Evolutionary conservation across 225 moss, liverwort and hornwort genomes (phyloP).

Genomic region (Physcomitrellopsis africana): DNA sequence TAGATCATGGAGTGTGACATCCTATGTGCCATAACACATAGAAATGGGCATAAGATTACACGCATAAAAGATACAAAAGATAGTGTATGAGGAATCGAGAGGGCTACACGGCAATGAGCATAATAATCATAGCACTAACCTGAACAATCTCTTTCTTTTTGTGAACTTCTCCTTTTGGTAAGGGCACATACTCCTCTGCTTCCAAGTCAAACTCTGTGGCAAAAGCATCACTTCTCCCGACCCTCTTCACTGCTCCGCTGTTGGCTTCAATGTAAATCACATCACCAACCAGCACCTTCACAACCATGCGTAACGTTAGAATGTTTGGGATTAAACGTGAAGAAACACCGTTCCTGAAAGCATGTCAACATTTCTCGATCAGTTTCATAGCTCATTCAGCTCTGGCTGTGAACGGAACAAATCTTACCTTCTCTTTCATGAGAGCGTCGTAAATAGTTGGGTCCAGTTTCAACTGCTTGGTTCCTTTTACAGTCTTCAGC

Average conservation of each 20-base stretch:
- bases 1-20: slow-evolving; percentile 94
- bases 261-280: slow-evolving; percentile 98
- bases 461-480: slow-evolving; percentile 93
- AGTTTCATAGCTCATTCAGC: background rate
- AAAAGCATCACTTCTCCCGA: slow-evolving; percentile 97
- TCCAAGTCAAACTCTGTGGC: slow-evolving; percentile 98
- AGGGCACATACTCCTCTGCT: slow-evolving; percentile 96
- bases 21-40: slow-evolving; percentile 41
- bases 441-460: slow-evolving; percentile 95
- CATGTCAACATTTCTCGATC: background rate
- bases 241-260: slow-evolving; percentile 96
- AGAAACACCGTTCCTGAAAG: background rate
- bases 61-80: background rate
- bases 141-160: slow-evolving; percentile 99
- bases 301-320: slow-evolving; percentile 2
- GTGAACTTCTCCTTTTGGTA: slow-evolving; percentile 98
- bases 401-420: slow-evolving; percentile 5
- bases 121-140: slow-evolving; percentile 42
- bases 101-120: background rate
- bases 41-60: slow-evolving; percentile 10
- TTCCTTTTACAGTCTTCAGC: slow-evolving; percentile 95
- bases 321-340: background rate
- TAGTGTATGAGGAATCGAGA: background rate
- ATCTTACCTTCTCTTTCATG: slow-evolving; percentile 84
- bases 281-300: slow-evolving; percentile 90